phyloP scores from a whole-genome alignment of 768 basidiomycete species.

The Suillus weaverae region DNA sequence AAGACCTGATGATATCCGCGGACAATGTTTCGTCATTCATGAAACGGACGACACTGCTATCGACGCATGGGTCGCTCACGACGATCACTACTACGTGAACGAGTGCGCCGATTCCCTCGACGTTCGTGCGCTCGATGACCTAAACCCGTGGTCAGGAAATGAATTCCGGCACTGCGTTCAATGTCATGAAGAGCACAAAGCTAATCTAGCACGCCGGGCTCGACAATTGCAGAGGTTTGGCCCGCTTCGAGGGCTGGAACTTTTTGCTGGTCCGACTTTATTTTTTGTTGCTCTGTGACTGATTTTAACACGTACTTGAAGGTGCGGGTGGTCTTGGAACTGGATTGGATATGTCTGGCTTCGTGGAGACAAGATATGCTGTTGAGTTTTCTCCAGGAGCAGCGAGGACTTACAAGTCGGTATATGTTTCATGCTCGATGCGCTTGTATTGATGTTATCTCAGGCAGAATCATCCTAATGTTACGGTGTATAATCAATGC shows the following conservation, averaged over 20 bases:
- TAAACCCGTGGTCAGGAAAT: conserved; percentile 25
- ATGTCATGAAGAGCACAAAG: conserved; percentile 40
- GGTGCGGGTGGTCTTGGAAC: conserved; percentile 77
- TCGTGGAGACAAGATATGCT: conserved; percentile 67
- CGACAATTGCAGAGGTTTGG: conserved; percentile 37
- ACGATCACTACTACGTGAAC: conserved; percentile 62
- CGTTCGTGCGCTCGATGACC: conserved; percentile 21
- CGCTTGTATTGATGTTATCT: conserved; percentile 5
- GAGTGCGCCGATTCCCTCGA: conserved; percentile 25
- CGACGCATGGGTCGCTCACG: conserved; percentile 44
- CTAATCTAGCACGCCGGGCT: conserved; percentile 28
- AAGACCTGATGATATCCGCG: conserved; percentile 46
- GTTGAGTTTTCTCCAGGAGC: conserved; percentile 66
- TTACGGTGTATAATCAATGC: conserved; percentile 65
- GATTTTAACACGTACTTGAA: conserved; percentile 24
- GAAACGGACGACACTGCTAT: conserved; percentile 32
- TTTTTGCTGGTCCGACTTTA: conserved; percentile 59
- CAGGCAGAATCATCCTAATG: conserved; percentile 62
- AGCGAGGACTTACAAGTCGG: conserved; percentile 62
- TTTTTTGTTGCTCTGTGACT: background rate
- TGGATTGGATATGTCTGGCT: conserved; percentile 61
- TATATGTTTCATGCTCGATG: conserved; percentile 2
- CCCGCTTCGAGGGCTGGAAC: conserved; percentile 59
- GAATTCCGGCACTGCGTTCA: conserved; percentile 38
- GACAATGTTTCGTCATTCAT: conserved; percentile 51